Percentiles rank a stretch among this genome's conserved stretches.
These are phyloP conservation scores for Brettanomyces custersianus DNA, from an alignment of 805 yeast genomes.

Conservation along the genomic window DNA sequence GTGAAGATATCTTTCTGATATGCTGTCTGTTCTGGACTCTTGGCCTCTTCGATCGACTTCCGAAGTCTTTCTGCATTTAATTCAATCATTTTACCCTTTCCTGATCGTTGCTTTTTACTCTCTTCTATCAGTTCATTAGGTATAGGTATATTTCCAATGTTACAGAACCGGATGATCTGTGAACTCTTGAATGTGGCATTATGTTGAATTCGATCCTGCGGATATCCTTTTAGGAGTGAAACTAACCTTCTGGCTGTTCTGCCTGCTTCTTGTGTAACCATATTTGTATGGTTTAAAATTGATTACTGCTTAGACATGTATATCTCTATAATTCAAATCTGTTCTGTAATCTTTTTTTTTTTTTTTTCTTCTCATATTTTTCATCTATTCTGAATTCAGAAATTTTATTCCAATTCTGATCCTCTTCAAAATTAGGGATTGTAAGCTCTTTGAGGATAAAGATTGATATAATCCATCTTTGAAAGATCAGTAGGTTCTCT, in stretches of 20 bases:
- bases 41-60: conserved; percentile 27
- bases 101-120: conserved; percentile 28
- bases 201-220: conserved; percentile 61
- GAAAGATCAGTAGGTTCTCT: no score
- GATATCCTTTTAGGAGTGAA: conserved; percentile 49
- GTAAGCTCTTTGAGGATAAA: no score
- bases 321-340: no score
- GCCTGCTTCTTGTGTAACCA: conserved; percentile 3
- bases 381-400: no score
- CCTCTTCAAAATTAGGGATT: no score
- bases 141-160: conserved; percentile 38
- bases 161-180: conserved; percentile 50
- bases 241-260: conserved; percentile 45
- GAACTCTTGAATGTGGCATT: conserved; percentile 60
- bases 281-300: no score
- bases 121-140: conserved; percentile 25
- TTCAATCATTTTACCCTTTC: conserved; percentile 9
- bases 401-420: no score
- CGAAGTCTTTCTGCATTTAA: conserved; percentile 28
- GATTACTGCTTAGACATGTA: no score
- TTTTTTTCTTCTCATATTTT: no score
- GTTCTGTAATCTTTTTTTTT: no score
- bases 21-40: conserved; percentile 28
- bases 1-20: conserved; percentile 41
- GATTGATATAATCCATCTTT: no score